These are phyloP conservation scores for Beauveria medogensis DNA, from an alignment of 2,329 filamentous ascomycete species.

Conservation along the genomic window DNA sequence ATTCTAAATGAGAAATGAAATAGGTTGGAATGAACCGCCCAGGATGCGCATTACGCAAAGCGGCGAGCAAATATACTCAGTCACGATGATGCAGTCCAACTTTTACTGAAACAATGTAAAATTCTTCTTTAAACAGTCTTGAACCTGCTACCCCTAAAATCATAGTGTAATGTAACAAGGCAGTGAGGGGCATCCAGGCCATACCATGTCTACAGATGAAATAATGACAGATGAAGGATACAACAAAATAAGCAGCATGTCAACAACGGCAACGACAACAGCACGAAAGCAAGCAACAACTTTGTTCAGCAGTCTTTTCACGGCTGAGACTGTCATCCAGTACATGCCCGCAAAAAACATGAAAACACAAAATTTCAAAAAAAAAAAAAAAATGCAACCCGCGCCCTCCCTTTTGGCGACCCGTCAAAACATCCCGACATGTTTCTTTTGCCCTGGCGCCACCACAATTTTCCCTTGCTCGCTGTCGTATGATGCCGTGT, in stretches of 20 bases:
- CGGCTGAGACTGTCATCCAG: background rate
- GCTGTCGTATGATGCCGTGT: slow-evolving; percentile 4
- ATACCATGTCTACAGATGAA: slow-evolving; percentile 8
- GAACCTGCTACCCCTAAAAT: background rate
- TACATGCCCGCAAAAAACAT: slow-evolving; percentile 4
- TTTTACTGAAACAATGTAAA: background rate
- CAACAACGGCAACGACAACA: background rate
- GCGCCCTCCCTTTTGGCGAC: slow-evolving; percentile 10
- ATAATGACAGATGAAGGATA: slow-evolving; percentile 11
- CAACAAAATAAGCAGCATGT: background rate
- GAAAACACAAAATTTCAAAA: background rate
- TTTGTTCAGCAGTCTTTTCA: background rate
- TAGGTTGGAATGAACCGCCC: no score
- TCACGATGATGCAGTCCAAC: background rate
- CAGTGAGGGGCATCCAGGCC: background rate
- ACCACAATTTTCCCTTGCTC: background rate
- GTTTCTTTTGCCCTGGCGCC: background rate
- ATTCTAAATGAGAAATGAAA: background rate
- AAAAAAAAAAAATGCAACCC: slow-evolving; percentile 1
- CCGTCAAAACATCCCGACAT: slow-evolving; percentile 6
- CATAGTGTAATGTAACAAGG: background rate
- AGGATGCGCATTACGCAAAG: no score
- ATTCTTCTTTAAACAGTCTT: background rate
- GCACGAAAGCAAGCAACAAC: background rate
- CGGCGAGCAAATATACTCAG: background rate